Percentiles rank a stretch among this genome's conserved stretches.
Evolutionary conservation across 2,329 filamentous ascomycete genomes (phyloP).

Genomic region (Cordyceps tenuipes): DNA sequence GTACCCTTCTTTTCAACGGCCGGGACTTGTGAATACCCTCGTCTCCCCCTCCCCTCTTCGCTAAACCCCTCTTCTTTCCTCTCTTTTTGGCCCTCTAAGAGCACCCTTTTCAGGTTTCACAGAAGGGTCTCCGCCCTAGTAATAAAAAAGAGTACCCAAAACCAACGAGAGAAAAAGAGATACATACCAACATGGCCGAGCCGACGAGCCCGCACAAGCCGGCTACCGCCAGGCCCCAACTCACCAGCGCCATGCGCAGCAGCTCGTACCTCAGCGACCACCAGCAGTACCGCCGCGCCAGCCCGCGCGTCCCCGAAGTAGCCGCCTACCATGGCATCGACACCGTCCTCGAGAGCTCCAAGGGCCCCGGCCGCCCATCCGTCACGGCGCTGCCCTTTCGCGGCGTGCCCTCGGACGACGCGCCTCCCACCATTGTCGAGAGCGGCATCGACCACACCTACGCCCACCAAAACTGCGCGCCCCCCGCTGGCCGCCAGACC

Average conservation of each 20-base stretch:
- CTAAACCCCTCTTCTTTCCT: not conserved
- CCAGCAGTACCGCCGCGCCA: conserved; percentile 49
- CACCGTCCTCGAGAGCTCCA: conserved; percentile 50
- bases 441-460: conserved; percentile 54
- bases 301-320: conserved; percentile 37
- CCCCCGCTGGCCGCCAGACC: conserved; percentile 37
- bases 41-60: conserved; percentile 4
- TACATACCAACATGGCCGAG: not conserved
- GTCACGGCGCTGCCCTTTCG: conserved; percentile 41
- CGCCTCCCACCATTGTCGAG: conserved; percentile 52
- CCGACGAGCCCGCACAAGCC: not conserved
- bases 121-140: not conserved
- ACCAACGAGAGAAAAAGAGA: not conserved
- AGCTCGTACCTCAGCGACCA: conserved; percentile 56
- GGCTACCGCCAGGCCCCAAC: conserved; percentile 33
- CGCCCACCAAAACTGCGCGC: conserved; percentile 55
- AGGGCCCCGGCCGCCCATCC: conserved; percentile 20
- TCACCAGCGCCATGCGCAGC: conserved; percentile 45
- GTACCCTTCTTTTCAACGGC: not conserved
- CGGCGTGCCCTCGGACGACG: conserved; percentile 51
- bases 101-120: not conserved
- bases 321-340: conserved; percentile 51
- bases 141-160: not conserved
- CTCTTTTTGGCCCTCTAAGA: too few species aligned
- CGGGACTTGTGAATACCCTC: conserved; percentile 6